Conservation (phyloP, 176 grass and related monocot genomes). For the Bolboschoenus planiculmis region DNA sequence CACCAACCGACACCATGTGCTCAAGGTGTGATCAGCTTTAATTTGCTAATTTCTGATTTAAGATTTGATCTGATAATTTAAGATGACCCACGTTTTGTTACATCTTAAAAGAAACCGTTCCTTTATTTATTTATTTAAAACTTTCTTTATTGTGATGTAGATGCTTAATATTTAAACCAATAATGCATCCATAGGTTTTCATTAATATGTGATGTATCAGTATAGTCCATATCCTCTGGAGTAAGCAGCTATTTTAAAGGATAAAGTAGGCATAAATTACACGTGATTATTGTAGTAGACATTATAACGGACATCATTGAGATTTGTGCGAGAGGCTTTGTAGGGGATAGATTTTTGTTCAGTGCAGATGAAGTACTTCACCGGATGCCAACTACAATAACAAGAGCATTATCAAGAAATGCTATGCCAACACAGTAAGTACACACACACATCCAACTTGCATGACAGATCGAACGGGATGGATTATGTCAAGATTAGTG, state of each 20-base stretch:
- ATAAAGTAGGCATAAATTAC: too few species aligned
- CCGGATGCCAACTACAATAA: too few species aligned
- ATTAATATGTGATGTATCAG: too few species aligned
- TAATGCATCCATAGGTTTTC: too few species aligned
- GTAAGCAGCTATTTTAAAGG: too few species aligned
- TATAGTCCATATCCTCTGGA: too few species aligned
- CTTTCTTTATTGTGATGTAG: not conserved
- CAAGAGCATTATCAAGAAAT: not conserved
- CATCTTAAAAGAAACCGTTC: not conserved
- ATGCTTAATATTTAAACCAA: not conserved
- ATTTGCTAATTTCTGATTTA: not conserved
- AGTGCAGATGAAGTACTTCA: too few species aligned
- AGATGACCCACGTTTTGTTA: not conserved
- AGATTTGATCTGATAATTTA: not conserved
- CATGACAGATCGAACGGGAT: not conserved
- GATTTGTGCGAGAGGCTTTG: too few species aligned
- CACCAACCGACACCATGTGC: constrained; percentile 2
- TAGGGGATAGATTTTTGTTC: too few species aligned
- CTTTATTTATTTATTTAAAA: not conserved
- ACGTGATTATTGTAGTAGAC: too few species aligned
- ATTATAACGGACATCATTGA: too few species aligned
- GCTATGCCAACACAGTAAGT: not conserved
- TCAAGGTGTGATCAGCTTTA: not conserved
- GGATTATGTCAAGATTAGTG: not conserved
- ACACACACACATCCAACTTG: not conserved